Percentiles rank a stretch among this genome's conserved stretches.
These are phyloP conservation scores for Gliomastix tumulicola DNA, from an alignment of 2,329 filamentous ascomycete species.

Conservation along the genomic window DNA sequence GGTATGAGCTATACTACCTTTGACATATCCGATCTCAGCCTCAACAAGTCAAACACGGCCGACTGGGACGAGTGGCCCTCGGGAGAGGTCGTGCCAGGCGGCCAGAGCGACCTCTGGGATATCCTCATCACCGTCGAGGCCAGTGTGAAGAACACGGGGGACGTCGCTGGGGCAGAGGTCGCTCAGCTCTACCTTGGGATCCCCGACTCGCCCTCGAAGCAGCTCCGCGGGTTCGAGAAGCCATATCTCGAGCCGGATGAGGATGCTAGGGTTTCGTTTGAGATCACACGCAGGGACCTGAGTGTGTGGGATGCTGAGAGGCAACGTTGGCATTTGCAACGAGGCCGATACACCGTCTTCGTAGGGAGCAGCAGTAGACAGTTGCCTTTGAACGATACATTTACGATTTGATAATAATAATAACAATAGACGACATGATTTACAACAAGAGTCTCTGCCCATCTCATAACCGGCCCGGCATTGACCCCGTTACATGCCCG, in stretches of 20 bases:
- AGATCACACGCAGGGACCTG: constrained; percentile 55
- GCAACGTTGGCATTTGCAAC: constrained; percentile 53
- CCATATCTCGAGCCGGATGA: constrained; percentile 37
- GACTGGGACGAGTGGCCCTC: constrained; percentile 23
- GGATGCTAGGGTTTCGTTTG: constrained; percentile 37
- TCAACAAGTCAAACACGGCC: constrained; percentile 16
- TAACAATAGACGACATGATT: too few species aligned
- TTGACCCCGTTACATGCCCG: too few species aligned
- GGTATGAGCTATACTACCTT: constrained; percentile 52
- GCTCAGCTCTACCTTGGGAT: constrained; percentile 41
- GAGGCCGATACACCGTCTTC: constrained; percentile 33
- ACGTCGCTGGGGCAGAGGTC: constrained; percentile 34
- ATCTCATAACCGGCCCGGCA: too few species aligned
- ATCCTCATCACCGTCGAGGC: constrained; percentile 28
- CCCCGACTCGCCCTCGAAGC: constrained; percentile 40
- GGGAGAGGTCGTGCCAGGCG: constrained; percentile 31
- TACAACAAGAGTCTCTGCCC: too few species aligned
- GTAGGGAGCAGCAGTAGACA: constrained; percentile 41
- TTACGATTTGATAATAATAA: too few species aligned
- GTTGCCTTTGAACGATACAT: constrained; percentile 33
- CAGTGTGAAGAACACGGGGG: constrained; percentile 33
- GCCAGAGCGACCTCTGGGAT: constrained; percentile 40
- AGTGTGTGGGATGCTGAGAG: constrained; percentile 57
- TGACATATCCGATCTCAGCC: constrained; percentile 31
- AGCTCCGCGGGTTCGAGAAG: constrained; percentile 64